Evolutionary conservation across 495 filamentous ascomycete species (phyloP).

Genomic region (Darksidea phi): DNA sequence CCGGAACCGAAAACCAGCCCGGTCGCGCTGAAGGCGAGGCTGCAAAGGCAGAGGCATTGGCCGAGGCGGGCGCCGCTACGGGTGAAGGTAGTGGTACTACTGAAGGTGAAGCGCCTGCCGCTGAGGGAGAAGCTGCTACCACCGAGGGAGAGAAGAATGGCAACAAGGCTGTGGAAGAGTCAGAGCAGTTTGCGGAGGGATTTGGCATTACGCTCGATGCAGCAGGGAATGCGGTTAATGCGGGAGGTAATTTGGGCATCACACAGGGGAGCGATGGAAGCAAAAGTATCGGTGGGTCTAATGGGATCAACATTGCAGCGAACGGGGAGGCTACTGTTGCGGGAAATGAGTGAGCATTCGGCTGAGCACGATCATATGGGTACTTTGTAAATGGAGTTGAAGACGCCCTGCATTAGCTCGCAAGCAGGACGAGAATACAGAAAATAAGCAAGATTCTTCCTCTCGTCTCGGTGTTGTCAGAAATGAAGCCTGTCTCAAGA

Average conservation of each 20-base stretch:
- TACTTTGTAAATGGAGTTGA: too few species aligned
- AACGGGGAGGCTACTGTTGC: slow-evolving; percentile 19
- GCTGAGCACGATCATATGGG: too few species aligned
- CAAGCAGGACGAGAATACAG: too few species aligned
- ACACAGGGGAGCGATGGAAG: slow-evolving; percentile 21
- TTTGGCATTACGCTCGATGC: slow-evolving; percentile 19
- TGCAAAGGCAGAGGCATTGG: background rate
- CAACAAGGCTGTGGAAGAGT: slow-evolving; percentile 11
- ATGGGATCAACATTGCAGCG: slow-evolving; percentile 23
- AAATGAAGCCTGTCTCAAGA: too few species aligned
- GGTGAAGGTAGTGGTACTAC: too few species aligned
- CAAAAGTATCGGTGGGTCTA: slow-evolving; percentile 20
- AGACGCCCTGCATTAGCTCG: too few species aligned
- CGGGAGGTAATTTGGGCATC: slow-evolving; percentile 25
- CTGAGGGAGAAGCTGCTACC: too few species aligned
- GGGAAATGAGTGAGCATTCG: slow-evolving; percentile 22
- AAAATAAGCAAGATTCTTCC: too few species aligned
- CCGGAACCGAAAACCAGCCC: background rate
- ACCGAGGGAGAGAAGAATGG: background rate
- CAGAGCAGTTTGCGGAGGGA: slow-evolving; percentile 23
- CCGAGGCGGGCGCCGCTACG: background rate
- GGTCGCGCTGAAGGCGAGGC: background rate
- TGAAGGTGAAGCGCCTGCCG: too few species aligned
- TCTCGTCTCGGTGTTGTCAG: too few species aligned
- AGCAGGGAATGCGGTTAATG: slow-evolving; percentile 11